Evolutionary conservation across 257 asterid species (phyloP), one percentile per base, ranked within the genome.

Genomic region (Cruciata laevipes): DNA sequence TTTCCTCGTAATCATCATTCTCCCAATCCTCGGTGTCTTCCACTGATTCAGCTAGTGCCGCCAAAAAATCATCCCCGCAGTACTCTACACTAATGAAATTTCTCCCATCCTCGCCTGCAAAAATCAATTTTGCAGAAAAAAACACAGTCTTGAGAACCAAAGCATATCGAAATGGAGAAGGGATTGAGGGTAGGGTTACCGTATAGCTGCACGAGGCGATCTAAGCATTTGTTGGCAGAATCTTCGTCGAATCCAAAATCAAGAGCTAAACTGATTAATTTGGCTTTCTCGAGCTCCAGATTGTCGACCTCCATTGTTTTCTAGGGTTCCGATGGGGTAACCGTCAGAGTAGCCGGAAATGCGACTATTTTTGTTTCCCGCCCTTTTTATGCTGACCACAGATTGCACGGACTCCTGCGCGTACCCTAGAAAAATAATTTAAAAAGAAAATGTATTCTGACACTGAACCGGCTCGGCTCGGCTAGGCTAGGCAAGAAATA

Each of bases 21-120:
- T 88, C 99, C 99, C 99, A 93, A 68, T 93, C 99, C 87, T 90
- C 96, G 11, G 83, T 70, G 67, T 86, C 86, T 73, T 80, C 87
- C 84, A 87, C 78, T 21, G 79, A 83, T 58, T 93, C 99, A 49
- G 95, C 97, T 72, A 93, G 85, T n/a, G 90, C 83, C 69, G 95
- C 91, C 74, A 93, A 82, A 76, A 76, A 93, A 74, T 93, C 97
- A 75, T 90, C 99, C 30, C 99, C 95, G 21, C 96, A 93, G 66
- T 75, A 82, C 79, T 93, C 97, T 81, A 93, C 97, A 7, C 84
- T 78, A 81, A 93, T 83, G 74, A 90, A 90, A 32, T 85, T 89
- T 74, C 72, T 84, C 7, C 99, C 99, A 67, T 90, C 97, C 56
- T 88, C 96, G 75, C 97, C 97, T 93, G 75, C 67, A 33, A 62